Conservation (phyloP, 352 stramenopile genomes). For the Phytopythium sindhum region DNA sequence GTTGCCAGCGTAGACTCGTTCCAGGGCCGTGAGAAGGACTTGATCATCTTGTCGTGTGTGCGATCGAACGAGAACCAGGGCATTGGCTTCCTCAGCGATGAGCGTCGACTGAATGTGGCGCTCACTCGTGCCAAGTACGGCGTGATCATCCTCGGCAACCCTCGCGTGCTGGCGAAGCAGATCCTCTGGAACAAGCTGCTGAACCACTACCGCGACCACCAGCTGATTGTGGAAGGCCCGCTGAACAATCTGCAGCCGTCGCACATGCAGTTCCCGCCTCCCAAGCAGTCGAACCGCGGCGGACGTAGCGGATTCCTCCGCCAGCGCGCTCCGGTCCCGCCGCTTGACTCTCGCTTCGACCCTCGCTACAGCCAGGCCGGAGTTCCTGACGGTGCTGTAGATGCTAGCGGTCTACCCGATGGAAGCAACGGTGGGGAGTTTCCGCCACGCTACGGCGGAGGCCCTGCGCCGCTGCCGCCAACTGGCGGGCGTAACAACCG, state of each 20-base stretch:
- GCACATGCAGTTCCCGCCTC: conserved; percentile 95
- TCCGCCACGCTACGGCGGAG: conserved; percentile 29
- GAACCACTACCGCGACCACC: conserved; percentile 97
- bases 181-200: conserved; percentile 96
- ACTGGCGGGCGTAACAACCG: conserved; percentile 1
- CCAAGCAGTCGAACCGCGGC: conserved; percentile 37
- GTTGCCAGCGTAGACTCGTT: conserved; percentile 99
- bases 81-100: conserved; percentile 98
- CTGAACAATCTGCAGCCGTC: conserved; percentile 96
- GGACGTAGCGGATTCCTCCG: conserved; percentile 31
- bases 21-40: conserved; percentile 99
- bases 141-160: conserved; percentile 98
- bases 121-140: conserved; percentile 98
- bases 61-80: conserved; percentile 98
- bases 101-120: conserved; percentile 98
- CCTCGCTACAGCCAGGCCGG: conserved; percentile 67
- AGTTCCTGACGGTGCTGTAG: conserved; percentile 8
- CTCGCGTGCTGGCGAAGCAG: conserved; percentile 96
- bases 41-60: conserved; percentile 98
- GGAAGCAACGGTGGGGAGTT: conserved; percentile 14
- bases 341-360: conserved; percentile 84
- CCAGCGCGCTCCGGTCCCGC: conserved; percentile 53
- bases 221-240: conserved; percentile 94
- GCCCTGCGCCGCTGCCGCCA: conserved; percentile 5
- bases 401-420: conserved; percentile 12